phyloP scores from a whole-genome alignment of 495 filamentous ascomycete species.

The Parathielavia appendiculata region DNA sequence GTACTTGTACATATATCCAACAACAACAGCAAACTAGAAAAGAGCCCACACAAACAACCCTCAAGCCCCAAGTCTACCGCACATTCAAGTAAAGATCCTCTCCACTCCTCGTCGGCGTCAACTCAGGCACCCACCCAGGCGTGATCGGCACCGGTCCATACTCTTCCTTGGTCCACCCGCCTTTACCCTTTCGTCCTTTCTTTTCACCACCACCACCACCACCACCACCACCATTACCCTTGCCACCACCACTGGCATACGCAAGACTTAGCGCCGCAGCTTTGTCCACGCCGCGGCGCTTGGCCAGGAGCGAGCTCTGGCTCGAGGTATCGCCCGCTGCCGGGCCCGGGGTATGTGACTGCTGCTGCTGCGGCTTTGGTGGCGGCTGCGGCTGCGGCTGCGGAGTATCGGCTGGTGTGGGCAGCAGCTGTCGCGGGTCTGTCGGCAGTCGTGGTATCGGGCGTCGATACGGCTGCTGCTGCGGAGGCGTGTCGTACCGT shows the following conservation, averaged over 20 bases:
- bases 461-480: constrained; percentile 10
- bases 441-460: constrained; percentile 9
- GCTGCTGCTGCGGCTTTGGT: constrained; percentile 1
- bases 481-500: constrained; percentile 13
- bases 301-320: constrained; percentile 37
- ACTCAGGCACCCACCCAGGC: constrained; percentile 47
- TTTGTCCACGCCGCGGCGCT: constrained; percentile 45
- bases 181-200: constrained; percentile 1
- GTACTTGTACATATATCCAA: neutral
- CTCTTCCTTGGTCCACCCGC: neutral
- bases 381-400: neutral
- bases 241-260: neutral
- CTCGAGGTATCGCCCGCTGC: neutral
- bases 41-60: neutral
- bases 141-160: constrained; percentile 39
- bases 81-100: constrained; percentile 44
- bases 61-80: constrained; percentile 21
- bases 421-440: neutral
- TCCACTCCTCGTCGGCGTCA: constrained; percentile 45
- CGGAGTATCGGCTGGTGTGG: constrained; percentile 8
- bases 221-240: constrained; percentile 15
- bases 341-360: constrained; percentile 1
- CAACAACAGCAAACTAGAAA: neutral
- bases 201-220: neutral
- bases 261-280: constrained; percentile 38